Evolutionary conservation across 768 basidiomycete species (phyloP).

Genomic region (Kwoniella sp.): DNA sequence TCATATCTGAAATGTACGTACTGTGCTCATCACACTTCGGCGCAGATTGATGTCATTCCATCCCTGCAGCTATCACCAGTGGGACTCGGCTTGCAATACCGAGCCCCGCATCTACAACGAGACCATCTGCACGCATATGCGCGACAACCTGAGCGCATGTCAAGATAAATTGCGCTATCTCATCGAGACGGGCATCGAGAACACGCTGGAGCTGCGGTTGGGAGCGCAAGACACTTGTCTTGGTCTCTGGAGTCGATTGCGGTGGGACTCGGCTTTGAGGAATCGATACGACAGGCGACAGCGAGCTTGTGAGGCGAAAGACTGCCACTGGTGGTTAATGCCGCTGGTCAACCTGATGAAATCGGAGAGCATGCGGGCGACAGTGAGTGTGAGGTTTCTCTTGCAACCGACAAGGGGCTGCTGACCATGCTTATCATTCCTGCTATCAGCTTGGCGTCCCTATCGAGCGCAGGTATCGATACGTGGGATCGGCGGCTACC

Average conservation of each 20-base stretch:
- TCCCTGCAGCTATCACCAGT: constrained; percentile 6
- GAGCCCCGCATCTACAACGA: constrained; percentile 10
- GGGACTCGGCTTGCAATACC: constrained; percentile 10
- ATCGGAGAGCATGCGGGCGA: constrained; percentile 2
- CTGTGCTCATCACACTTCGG: too few species aligned
- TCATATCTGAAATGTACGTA: constrained; percentile 17
- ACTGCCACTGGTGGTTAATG: constrained; percentile 12
- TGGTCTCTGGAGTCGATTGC: not conserved
- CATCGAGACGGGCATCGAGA: constrained; percentile 4
- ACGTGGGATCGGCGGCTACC: constrained; percentile 7
- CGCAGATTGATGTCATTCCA: too few species aligned
- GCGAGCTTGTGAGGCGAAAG: constrained; percentile 5
- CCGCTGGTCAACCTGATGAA: constrained; percentile 12
- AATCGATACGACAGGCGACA: constrained; percentile 9
- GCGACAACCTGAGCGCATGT: constrained; percentile 10
- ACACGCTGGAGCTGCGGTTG: constrained; percentile 2
- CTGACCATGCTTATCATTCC: too few species aligned
- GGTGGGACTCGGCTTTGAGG: constrained; percentile 1
- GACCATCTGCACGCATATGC: constrained; percentile 7
- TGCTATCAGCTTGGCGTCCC: constrained; percentile 10
- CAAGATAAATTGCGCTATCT: constrained; percentile 12
- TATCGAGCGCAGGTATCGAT: constrained; percentile 8
- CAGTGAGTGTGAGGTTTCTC: constrained; percentile 7
- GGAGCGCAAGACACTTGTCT: constrained; percentile 7
- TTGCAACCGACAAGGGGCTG: not conserved